A percentile compares a stretch with the other conserved stretches of the same genome.
Evolutionary conservation across 768 basidiomycete genomes (phyloP).

Genomic region (Pisolithus sp.): DNA sequence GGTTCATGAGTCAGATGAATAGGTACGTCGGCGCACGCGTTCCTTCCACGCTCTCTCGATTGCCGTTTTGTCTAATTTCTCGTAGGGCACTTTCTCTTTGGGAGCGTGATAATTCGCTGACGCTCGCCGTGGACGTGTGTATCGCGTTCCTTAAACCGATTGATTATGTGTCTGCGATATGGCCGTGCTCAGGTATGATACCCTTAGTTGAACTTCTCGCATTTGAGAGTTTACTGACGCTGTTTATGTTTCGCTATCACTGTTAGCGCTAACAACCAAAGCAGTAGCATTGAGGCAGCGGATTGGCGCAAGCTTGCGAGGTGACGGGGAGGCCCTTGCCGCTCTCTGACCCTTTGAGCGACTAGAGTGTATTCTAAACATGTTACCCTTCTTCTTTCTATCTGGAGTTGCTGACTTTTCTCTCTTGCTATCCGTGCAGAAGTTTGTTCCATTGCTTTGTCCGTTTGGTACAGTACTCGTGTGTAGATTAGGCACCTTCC

Average conservation of each 20-base stretch:
- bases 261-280: conserved; percentile 45
- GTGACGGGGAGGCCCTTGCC: conserved; percentile 42
- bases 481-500: too few species aligned
- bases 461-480: too few species aligned
- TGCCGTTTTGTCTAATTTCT: neutral
- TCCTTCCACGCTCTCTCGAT: neutral
- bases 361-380: neutral
- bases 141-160: conserved; percentile 54
- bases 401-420: too few species aligned
- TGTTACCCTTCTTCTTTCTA: neutral
- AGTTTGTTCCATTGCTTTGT: too few species aligned
- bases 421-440: neutral
- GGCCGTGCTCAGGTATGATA: conserved; percentile 56
- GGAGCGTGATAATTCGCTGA: conserved; percentile 52
- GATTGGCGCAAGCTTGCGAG: conserved; percentile 40
- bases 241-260: neutral
- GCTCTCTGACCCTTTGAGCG: conserved; percentile 21
- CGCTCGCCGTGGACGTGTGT: conserved; percentile 56
- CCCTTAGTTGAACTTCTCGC: too few species aligned
- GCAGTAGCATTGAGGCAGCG: conserved; percentile 42
- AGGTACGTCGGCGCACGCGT: conserved; percentile 31
- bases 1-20: conserved; percentile 69
- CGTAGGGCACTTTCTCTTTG: conserved; percentile 51
- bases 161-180: conserved; percentile 55
- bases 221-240: neutral